A percentile compares a stretch with the other conserved stretches of the same genome.
Conservation (phyloP, 257 asterid species). For the Solanum tarapatanum region DNA sequence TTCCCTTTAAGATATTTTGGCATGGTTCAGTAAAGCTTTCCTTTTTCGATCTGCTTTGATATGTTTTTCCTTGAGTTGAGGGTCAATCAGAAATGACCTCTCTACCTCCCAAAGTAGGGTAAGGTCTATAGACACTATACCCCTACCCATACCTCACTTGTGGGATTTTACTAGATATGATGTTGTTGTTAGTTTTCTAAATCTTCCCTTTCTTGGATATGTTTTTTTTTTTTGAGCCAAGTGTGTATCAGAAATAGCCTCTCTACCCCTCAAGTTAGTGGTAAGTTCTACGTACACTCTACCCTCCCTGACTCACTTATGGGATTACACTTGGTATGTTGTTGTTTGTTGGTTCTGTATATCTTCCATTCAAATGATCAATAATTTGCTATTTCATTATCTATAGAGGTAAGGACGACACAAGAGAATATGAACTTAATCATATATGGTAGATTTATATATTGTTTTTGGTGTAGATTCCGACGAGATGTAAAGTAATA, state of each 20-base stretch:
- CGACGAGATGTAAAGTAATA: no score
- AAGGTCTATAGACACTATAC: background rate
- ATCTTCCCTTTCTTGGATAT: background rate
- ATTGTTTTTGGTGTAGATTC: no score
- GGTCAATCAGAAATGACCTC: background rate
- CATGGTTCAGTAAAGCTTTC: background rate
- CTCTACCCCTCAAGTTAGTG: background rate
- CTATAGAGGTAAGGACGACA: background rate
- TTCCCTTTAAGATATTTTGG: background rate
- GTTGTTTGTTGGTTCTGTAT: background rate
- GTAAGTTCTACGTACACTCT: background rate
- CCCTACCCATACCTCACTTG: background rate
- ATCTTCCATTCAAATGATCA: background rate
- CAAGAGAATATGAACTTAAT: background rate
- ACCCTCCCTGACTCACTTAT: background rate
- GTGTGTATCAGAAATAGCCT: background rate
- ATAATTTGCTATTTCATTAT: background rate
- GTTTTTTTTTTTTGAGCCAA: no score
- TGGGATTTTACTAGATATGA: background rate
- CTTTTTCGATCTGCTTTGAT: background rate
- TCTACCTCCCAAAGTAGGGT: background rate
- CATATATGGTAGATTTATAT: background rate
- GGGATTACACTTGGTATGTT: background rate
- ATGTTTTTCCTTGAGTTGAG: background rate
- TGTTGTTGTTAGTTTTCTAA: background rate